Evolutionary conservation across 192 early-diverging fungal genomes (phyloP).

Genomic region (Powellomyces hirtus): DNA sequence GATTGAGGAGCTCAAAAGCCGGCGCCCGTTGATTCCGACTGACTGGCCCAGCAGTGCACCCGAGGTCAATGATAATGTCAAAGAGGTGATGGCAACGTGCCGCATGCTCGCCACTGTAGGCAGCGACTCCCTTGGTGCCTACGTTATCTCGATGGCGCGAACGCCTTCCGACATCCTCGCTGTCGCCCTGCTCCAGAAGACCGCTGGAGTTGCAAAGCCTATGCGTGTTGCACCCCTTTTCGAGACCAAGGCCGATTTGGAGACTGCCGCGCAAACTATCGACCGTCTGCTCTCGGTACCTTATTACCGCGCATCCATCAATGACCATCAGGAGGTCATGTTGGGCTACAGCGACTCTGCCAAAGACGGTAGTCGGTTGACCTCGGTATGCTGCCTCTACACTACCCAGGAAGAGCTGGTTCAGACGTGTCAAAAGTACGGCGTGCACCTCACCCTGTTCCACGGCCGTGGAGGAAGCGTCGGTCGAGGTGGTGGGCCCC

Average conservation of each 20-base stretch:
- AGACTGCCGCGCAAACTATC: constrained; percentile 29
- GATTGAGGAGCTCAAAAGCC: constrained; percentile 29
- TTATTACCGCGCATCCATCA: constrained; percentile 25
- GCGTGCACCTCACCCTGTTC: constrained; percentile 28
- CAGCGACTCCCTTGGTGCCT: constrained; percentile 28
- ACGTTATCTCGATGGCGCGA: constrained; percentile 38
- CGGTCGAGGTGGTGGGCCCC: constrained; percentile 38
- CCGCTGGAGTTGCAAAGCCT: constrained; percentile 13
- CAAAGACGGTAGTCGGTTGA: constrained; percentile 34
- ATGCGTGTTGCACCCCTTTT: constrained; percentile 36
- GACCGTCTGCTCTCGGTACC: constrained; percentile 25
- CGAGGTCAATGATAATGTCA: constrained; percentile 16
- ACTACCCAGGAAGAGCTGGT: constrained; percentile 26
- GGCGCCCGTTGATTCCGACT: constrained; percentile 26
- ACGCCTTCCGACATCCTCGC: constrained; percentile 32
- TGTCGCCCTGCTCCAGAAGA: constrained; percentile 33
- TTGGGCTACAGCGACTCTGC: constrained; percentile 39
- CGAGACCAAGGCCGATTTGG: constrained; percentile 39
- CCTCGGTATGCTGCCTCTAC: constrained; percentile 33
- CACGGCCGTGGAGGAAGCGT: constrained; percentile 40
- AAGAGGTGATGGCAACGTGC: constrained; percentile 35
- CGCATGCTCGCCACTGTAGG: constrained; percentile 28
- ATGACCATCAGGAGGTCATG: constrained; percentile 37
- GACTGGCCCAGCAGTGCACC: constrained; percentile 21
- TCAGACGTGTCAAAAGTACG: constrained; percentile 23